These are phyloP conservation scores for Rhodotorula sp. DNA, from an alignment of 1,284 basidiomycete species.

Conservation along the genomic window DNA sequence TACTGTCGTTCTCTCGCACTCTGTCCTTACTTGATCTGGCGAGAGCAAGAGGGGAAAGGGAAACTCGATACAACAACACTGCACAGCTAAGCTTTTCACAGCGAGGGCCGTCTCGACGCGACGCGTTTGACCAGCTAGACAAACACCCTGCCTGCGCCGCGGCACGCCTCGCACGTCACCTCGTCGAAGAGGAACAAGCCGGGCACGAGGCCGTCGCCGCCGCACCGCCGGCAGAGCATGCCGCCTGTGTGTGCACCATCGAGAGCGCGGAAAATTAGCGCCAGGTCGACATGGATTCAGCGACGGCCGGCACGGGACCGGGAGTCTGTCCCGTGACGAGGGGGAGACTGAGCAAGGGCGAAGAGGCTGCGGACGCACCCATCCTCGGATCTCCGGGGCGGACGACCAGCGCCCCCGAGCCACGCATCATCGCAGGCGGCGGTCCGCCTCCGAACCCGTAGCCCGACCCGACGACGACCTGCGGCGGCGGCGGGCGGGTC, in stretches of 20 bases:
- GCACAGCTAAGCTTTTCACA: not conserved
- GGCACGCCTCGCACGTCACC: conserved; percentile 13
- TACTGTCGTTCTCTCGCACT: too few species aligned
- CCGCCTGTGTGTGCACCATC: conserved; percentile 13
- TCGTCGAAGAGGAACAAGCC: conserved; percentile 35
- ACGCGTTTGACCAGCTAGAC: not conserved
- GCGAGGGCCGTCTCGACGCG: not conserved
- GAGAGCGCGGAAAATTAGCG: not conserved
- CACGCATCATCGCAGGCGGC: not conserved
- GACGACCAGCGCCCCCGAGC: conserved; percentile 24
- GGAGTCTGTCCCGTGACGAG: too few species aligned
- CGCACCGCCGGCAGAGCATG: conserved; percentile 27
- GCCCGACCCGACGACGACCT: conserved; percentile 4
- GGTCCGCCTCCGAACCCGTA: not conserved
- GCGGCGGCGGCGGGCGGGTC: not conserved
- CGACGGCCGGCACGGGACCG: too few species aligned
- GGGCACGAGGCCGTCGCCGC: conserved; percentile 26
- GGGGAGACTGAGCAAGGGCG: not conserved
- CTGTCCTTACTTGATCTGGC: too few species aligned
- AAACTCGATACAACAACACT: too few species aligned
- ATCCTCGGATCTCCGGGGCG: conserved; percentile 45
- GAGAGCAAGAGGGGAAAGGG: too few species aligned
- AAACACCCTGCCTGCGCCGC: conserved; percentile 19
- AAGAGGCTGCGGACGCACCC: conserved; percentile 10
- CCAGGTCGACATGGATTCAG: too few species aligned